Percentiles rank a stretch among this genome's conserved stretches.
Evolutionary conservation across 1,284 basidiomycete genomes (phyloP).

Genomic region (Leccinum pachyderme): DNA sequence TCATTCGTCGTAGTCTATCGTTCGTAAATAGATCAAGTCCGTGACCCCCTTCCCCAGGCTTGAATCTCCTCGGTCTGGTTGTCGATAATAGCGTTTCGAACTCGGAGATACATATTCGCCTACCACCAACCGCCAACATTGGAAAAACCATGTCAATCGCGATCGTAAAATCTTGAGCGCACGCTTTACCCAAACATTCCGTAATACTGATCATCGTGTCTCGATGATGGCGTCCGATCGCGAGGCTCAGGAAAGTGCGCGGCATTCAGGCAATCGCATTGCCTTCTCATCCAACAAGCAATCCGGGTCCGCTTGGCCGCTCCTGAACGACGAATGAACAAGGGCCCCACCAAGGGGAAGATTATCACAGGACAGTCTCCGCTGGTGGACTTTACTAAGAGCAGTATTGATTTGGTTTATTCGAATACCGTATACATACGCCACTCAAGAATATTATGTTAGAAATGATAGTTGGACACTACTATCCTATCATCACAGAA

Average conservation of each 20-base stretch:
- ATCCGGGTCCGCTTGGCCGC: background rate
- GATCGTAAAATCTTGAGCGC: background rate
- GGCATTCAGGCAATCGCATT: background rate
- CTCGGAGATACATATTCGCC: background rate
- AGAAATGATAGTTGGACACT: constrained; percentile 10
- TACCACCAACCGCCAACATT: background rate
- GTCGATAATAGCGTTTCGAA: background rate
- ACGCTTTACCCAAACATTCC: background rate
- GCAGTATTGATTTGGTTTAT: background rate
- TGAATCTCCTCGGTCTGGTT: background rate
- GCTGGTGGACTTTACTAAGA: background rate
- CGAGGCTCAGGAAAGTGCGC: too few relatives aligned
- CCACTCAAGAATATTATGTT: constrained; percentile 18
- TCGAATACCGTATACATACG: constrained; percentile 7
- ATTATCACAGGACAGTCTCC: background rate
- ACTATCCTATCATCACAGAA: constrained; percentile 14
- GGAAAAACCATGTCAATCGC: background rate
- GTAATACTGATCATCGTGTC: background rate
- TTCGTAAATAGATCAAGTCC: background rate
- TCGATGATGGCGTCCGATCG: too few relatives aligned
- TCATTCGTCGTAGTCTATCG: background rate
- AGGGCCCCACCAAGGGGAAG: background rate
- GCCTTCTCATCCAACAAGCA: background rate
- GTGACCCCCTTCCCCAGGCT: background rate
- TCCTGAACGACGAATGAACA: too few relatives aligned